phyloP scores from a whole-genome alignment of 2,329 filamentous ascomycete species.

The Exophiala xenobiotica region DNA sequence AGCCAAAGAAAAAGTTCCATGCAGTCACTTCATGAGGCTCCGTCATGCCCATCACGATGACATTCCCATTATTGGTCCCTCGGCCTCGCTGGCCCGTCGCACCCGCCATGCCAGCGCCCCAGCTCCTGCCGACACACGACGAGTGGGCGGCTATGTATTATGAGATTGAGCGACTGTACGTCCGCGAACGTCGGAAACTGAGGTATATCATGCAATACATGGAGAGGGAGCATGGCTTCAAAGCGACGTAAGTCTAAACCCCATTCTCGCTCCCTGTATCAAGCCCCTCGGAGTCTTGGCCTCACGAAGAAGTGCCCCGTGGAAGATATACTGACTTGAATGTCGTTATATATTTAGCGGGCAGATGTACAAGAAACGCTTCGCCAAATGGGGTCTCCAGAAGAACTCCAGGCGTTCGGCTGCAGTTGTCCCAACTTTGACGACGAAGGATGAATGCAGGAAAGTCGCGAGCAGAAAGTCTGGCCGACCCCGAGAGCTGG shows the following conservation, averaged over 20 bases:
- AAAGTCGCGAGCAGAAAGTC: background rate
- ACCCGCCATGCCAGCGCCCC: background rate
- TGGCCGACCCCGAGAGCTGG: background rate
- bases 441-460: background rate
- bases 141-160: conserved; percentile 1
- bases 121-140: background rate
- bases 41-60: background rate
- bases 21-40: no score
- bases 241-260: conserved; percentile 12
- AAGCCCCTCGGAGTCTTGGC: no score
- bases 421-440: background rate
- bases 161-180: conserved; percentile 7
- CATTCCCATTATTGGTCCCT: background rate
- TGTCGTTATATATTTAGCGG: no score
- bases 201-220: conserved; percentile 11
- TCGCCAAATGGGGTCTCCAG: conserved; percentile 14
- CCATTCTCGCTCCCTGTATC: no score
- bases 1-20: no score
- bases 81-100: background rate
- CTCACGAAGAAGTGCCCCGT: no score
- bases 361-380: conserved; percentile 16
- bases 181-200: conserved; percentile 9
- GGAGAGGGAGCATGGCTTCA: conserved; percentile 6
- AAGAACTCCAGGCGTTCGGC: conserved; percentile 8
- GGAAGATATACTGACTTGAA: no score